phyloP scores from a whole-genome alignment of 441 rosid species.

The Rhodomyrtus psidioides region DNA sequence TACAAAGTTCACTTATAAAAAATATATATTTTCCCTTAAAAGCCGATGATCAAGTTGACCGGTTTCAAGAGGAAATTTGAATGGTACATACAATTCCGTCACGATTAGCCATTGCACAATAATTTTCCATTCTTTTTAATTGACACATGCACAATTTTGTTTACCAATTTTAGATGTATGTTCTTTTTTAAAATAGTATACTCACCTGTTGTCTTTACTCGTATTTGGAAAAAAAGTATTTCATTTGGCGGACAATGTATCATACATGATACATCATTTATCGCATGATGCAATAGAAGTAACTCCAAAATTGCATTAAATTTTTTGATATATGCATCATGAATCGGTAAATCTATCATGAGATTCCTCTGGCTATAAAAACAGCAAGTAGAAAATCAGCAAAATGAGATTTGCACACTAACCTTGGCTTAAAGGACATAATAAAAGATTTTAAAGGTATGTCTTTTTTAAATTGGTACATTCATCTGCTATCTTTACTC shows the following conservation, averaged over 20 bases:
- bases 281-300: no score
- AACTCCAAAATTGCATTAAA: not conserved
- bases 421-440: not conserved
- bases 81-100: not conserved
- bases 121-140: not conserved
- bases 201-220: not conserved
- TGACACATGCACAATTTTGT: accelerated
- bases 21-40: not conserved
- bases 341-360: not conserved
- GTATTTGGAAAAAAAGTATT: no score
- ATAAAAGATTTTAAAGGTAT: no score
- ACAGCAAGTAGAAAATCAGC: not conserved
- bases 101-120: not conserved
- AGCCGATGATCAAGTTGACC: not conserved
- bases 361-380: not conserved
- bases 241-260: not conserved
- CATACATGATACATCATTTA: not conserved
- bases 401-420: not conserved
- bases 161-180: no score
- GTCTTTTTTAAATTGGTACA: not conserved
- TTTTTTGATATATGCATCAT: not conserved
- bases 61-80: not conserved
- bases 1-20: not conserved
- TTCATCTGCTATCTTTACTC: not conserved
- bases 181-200: not conserved